Percentiles rank a stretch among this genome's conserved stretches.
These are phyloP conservation scores for Trichoderma sp. DNA, from an alignment of 2,329 filamentous ascomycete species.

Conservation along the genomic window DNA sequence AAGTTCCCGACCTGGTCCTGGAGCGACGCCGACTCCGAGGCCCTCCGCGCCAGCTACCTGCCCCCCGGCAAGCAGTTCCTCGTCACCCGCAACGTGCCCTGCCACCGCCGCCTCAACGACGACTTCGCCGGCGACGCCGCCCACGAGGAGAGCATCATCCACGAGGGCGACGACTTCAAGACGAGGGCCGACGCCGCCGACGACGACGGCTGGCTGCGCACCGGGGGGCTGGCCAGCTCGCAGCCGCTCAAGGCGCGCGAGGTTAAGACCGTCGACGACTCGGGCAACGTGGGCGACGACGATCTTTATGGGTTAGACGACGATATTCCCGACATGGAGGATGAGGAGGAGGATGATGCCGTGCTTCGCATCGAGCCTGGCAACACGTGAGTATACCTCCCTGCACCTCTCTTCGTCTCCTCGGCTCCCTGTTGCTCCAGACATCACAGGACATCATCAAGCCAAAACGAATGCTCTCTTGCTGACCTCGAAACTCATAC, in stretches of 20 bases:
- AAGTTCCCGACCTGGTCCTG: slow-evolving; percentile 99
- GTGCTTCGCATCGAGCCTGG: slow-evolving; percentile 68
- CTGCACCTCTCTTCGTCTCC: too few relatives aligned
- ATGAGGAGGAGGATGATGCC: slow-evolving; percentile 94
- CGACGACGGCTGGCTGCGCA: slow-evolving; percentile 90
- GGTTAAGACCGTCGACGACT: slow-evolving; percentile 85
- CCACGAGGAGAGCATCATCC: slow-evolving; percentile 82
- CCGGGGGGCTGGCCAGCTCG: slow-evolving; percentile 74
- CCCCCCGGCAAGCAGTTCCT: slow-evolving; percentile 92
- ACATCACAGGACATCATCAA: neutral
- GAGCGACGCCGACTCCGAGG: slow-evolving; percentile 82
- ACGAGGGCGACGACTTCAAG: slow-evolving; percentile 70
- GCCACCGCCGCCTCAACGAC: slow-evolving; percentile 86
- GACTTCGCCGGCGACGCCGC: slow-evolving; percentile 89
- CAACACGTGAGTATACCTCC: slow-evolving; percentile 47
- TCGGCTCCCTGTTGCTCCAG: neutral
- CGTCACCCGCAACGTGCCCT: slow-evolving; percentile 91
- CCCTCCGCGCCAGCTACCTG: slow-evolving; percentile 77
- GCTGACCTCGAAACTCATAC: neutral
- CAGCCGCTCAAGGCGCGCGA: slow-evolving; percentile 77
- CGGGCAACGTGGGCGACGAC: slow-evolving; percentile 80
- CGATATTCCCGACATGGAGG: slow-evolving; percentile 98
- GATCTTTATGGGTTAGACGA: slow-evolving; percentile 63
- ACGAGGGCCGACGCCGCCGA: slow-evolving; percentile 53
- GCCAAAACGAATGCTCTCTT: too few relatives aligned